Evolutionary conservation across 2,329 filamentous ascomycete species (phyloP), one percentile per base, ranked within the genome.

Genomic region (Ceratocystis diversiconidia): DNA sequence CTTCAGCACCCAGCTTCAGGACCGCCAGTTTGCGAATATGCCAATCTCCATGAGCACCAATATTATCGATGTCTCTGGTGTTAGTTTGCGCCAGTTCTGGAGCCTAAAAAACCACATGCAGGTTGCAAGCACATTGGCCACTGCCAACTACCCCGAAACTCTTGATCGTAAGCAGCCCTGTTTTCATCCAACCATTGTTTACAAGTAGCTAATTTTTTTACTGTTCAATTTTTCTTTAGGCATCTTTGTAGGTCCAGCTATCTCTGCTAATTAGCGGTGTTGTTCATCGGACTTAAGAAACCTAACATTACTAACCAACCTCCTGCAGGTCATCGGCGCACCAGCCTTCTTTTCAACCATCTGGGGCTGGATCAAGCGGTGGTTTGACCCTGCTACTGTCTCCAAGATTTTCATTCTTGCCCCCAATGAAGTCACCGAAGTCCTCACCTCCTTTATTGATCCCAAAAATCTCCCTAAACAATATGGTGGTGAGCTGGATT

Each of bases 341-440:
- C 92, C 92, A 6, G 78, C 82, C 59, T 96, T 95, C 81, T 96
- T 96, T 79, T 88, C 88, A 62, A 96, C 90, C 2, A 89, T 96
- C 68, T 92, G 92, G 92, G 85, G 89, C 70, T 96, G 91, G 90
- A 83, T 95, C 76, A 95, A 95, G 80, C 87, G 88, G 72, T 96
- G 92, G 91, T 96, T 96, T 72, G 88, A 92, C 76, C 92, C 92
- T 5, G 90, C 91, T 68, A 96, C 92, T 43, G 89, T 91, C 2
- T 94, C 90, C 71, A 97, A 97, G 78, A 96, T 97, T 74, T 96
- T 95, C 75, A 94, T 97, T 71, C 83, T 97, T 65, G 80, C 81
- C 61, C 79, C 84, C 7, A 73, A 82, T 65, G 90, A 95, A 75
- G 87, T 95, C 64, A 82, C 86, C 70, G 78, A 86, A 17, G 92